A percentile compares a stretch with the other conserved stretches of the same genome.
Evolutionary conservation across 2,329 filamentous ascomycete genomes (phyloP).

Genomic region (Curvularia sp.): DNA sequence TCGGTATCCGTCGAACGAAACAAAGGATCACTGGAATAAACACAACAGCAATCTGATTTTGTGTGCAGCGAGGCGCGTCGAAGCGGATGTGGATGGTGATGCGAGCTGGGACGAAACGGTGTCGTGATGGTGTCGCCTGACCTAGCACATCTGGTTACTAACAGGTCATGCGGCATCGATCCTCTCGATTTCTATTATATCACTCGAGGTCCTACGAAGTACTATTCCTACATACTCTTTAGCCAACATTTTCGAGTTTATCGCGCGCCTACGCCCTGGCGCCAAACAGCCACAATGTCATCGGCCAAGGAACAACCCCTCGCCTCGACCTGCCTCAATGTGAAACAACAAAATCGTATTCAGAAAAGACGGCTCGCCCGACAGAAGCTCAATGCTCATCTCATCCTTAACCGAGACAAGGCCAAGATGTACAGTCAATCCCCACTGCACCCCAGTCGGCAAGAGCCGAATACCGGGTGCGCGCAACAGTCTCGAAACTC

Average conservation of each 20-base stretch:
- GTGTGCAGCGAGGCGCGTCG: neutral
- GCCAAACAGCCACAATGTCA: slow-evolving; percentile 3
- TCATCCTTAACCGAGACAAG: neutral
- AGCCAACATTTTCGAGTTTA: neutral
- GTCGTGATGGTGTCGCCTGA: slow-evolving; percentile 13
- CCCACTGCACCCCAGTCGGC: neutral
- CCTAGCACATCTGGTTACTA: slow-evolving; percentile 4
- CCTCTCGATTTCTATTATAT: neutral
- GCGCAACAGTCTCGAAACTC: slow-evolving; percentile 1
- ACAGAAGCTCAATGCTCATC: neutral
- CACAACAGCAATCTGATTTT: neutral
- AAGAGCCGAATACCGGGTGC: neutral
- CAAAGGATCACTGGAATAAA: neutral
- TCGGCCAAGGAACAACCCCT: slow-evolving; percentile 4
- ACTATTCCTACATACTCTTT: neutral
- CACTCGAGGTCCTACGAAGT: too few species aligned
- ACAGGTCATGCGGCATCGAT: slow-evolving; percentile 2
- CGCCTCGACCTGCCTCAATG: slow-evolving; percentile 4
- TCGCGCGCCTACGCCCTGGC: neutral
- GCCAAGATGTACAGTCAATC: neutral
- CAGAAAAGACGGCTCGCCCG: slow-evolving; percentile 14
- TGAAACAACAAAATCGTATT: slow-evolving; percentile 11
- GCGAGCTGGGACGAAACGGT: neutral
- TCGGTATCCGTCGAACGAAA: neutral
- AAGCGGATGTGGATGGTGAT: neutral